Base-by-base conservation (phyloP, 1,284 basidiomycete genomes). In the Tilletia horrida region DNA sequence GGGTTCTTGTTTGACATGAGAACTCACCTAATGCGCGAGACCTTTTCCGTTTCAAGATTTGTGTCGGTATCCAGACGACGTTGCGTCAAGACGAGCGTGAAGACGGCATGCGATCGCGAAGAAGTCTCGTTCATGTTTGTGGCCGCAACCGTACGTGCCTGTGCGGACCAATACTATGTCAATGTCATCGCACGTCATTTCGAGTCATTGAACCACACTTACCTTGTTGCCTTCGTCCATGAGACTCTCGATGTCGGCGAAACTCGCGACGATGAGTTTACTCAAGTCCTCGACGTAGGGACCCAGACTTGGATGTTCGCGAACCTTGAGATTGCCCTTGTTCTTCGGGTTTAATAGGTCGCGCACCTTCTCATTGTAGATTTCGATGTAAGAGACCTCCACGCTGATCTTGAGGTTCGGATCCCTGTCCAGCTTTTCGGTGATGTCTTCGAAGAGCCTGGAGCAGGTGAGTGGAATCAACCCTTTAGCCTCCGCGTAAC, bases 211-310 rank as follows among this genome's bases (percentile, higher is more conserved):
- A 21, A 44, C 6, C 8, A 23, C 16, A 42, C 66, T 21, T n/a
- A 65, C 85, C 85, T 98, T 97, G 84, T 97, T 98, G 52, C 95
- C 95, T 83, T 98, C 95, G 84, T 98, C 95, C 94, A 97, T 97
- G 79, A 98, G 88, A 8, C 89, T 92, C 89, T 97, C 96, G 88
- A 98, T 95, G 82, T 96, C 94, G 27, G 90, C 86, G 82, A 94
- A 97, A 81, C 87, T 91, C 79, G 87, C 89, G 52, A 97, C 96
- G 31, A 91, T 90, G 59, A 97, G 88, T 83, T 93, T 93, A 79
- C 92, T 94, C 63, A 98, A 86, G 84, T 96, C 93, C 83, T 98
- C 96, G 66, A 98, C 95, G 81, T 98, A 98, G 8, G 96, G 95
- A 0, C 79, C 78, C 31, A 83, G 66, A 48, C 84, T 93, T 8